Percentiles rank a stretch among this genome's conserved stretches.
Conservation (phyloP, 768 basidiomycete genomes). For the Tulasnella sp. region DNA sequence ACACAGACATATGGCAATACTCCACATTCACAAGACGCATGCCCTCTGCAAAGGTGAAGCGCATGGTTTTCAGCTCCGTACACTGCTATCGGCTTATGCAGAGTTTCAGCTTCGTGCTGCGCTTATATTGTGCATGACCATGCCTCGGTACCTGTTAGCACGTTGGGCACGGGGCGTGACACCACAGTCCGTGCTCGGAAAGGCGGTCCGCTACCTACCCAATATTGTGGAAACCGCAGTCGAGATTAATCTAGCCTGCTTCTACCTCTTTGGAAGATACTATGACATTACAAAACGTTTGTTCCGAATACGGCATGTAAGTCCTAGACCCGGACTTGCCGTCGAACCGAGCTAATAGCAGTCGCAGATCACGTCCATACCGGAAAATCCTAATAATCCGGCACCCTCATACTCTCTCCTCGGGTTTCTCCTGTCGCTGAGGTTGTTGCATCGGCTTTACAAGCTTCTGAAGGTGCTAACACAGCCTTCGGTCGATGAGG, state of each 20-base stretch:
- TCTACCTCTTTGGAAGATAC: constrained; percentile 71
- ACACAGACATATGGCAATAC: constrained; percentile 72
- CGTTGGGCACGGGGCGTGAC: constrained; percentile 34
- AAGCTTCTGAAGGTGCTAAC: constrained; percentile 22
- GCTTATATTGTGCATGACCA: constrained; percentile 50
- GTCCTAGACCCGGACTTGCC: constrained; percentile 17
- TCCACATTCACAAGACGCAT: constrained; percentile 33
- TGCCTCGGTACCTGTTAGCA: constrained; percentile 52
- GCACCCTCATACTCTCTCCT: constrained; percentile 82
- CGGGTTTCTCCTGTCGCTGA: constrained; percentile 54
- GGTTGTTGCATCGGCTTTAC: constrained; percentile 51
- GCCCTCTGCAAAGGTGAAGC: constrained; percentile 32
- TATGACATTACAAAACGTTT: constrained; percentile 59
- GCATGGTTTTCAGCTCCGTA: not conserved
- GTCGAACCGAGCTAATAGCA: not conserved
- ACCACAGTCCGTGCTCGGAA: constrained; percentile 27
- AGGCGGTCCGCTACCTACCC: constrained; percentile 33
- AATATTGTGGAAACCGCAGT: constrained; percentile 39
- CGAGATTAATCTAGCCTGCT: constrained; percentile 67
- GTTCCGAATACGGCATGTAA: constrained; percentile 56
- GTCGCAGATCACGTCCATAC: constrained; percentile 58
- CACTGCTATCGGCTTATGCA: not conserved
- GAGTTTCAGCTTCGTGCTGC: constrained; percentile 31
- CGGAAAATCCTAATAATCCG: constrained; percentile 53
- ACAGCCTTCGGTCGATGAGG: not conserved